phyloP scores from a whole-genome alignment of 108 stramenopile species.

The Cyclotella cryptica region DNA sequence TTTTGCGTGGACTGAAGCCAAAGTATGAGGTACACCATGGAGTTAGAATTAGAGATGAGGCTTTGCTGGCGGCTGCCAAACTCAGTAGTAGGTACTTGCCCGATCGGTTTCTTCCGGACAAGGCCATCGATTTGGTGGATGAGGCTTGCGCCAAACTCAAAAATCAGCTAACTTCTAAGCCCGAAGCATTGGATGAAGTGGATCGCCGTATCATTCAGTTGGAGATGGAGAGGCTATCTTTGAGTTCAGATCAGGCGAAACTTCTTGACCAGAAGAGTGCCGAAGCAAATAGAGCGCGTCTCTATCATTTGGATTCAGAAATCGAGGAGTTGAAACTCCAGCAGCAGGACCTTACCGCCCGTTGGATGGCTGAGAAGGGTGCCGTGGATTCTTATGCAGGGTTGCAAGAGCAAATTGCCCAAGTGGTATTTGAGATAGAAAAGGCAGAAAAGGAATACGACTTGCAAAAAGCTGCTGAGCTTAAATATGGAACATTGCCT shows the following conservation, averaged over 20 bases:
- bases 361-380: slow-evolving; percentile 82
- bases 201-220: slow-evolving; percentile 62
- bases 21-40: slow-evolving; percentile 97
- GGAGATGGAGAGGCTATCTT: slow-evolving; percentile 68
- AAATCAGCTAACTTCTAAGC: slow-evolving; percentile 85
- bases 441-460: slow-evolving; percentile 94
- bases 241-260: slow-evolving; percentile 30
- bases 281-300: slow-evolving; percentile 58
- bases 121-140: slow-evolving; percentile 96
- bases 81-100: slow-evolving; percentile 97
- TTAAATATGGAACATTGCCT: slow-evolving; percentile 93
- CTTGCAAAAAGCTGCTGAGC: slow-evolving; percentile 91
- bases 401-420: slow-evolving; percentile 92
- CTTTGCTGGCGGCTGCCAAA: slow-evolving; percentile 97
- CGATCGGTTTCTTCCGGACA: slow-evolving; percentile 88
- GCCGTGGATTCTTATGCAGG: slow-evolving; percentile 74
- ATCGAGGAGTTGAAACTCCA: slow-evolving; percentile 70
- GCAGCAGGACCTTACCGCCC: slow-evolving; percentile 73
- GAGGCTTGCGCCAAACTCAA: slow-evolving; percentile 95
- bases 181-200: slow-evolving; percentile 61
- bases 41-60: slow-evolving; percentile 96
- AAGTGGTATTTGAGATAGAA: slow-evolving; percentile 86
- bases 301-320: slow-evolving; percentile 76
- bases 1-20: slow-evolving; percentile 96
- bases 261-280: slow-evolving; percentile 35